Evolutionary conservation across 2,329 filamentous ascomycete genomes (phyloP), one percentile per base, ranked within the genome.

Genomic region (Drechmeria coniospora): DNA sequence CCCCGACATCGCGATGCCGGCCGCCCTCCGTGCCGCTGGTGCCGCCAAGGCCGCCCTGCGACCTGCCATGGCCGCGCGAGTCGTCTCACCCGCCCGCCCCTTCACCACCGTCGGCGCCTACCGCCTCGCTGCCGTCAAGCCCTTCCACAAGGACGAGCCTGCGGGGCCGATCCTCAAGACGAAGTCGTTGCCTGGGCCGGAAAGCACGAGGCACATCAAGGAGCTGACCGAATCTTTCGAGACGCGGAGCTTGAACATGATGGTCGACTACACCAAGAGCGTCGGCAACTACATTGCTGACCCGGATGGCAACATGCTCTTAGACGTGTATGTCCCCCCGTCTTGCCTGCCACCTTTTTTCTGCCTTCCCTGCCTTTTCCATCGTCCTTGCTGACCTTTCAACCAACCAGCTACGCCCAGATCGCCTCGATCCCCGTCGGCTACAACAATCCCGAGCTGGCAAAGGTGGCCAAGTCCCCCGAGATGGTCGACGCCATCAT

Each of bases 371-470:
- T 10, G 13, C 15, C 31, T 45, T 21, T 42, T 29, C 15, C 15
- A 8, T n/a, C 24, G 8, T n/a, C 22, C n/a, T 25, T 12, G n/a
- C 15, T 15, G 9, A 20, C 11, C 10, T 22, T 21, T 12, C 14
- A 13, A 8, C 8, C 17, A 4, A 17, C 3, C 39, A 79, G 75
- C 33, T 87, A 87, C 48, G 80, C 84, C 28, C 84, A 93, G 57
- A 93, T 93, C 47, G 84, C 84, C 36, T 92, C 82, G 23, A 93
- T 93, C 43, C 80, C 84, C 4, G 65, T 93, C 25, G 84, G 84
- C 34, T 93, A 93, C 68, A 92, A 87, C 66, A 93, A 93, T 60
- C 75, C 81, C 6, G 57, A 65, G 38, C 68, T 93, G 36, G 61
- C 70, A 39, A 63, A 73, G 43, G 74, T 75, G 19, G 79, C 81